Base-by-base conservation (phyloP, 139 green algal species). In the Marvania coccoides region DNA sequence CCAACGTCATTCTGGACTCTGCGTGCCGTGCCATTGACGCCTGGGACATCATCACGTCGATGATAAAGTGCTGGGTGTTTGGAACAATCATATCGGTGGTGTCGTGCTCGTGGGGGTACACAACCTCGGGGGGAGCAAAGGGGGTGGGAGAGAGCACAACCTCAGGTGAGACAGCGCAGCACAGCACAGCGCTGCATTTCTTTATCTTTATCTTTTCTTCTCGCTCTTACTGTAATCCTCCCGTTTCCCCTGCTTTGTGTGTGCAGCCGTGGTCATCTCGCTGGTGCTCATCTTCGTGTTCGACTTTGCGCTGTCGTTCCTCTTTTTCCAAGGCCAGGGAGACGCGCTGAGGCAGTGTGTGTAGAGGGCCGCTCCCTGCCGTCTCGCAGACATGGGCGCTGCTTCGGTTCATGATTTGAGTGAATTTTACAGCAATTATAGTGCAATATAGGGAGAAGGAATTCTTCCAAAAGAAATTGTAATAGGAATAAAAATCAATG, bases 81-180 rank as follows among this genome's bases (percentile, higher is more conserved):
- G 90, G 92, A 4, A 81, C 69, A 30, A 86, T 96, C 63, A 94
- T 97, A 48, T 77, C 85, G 10, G 80, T 85, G 63, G 87, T 94
- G 61, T 91, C 79, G 74, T 99, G 95, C 72, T 82, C 89, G 2
- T 99, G 94, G 92, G 95, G 95, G 29, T 95, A 92, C 77, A 99
- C 95, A 28, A 99, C 95, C 15, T 88, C 72, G 2, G 94, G 94
- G n/a, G 94, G 94, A 2, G 94, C 94, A 51, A 99, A 99, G 78
- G 94, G 95, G 6, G 95, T 99, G 30, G 95, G 95, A 23, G 91
- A 98, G 75, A 91, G 81, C 45, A 99, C 95, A 45, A 99, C 95
- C 13, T 90, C 81, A n/a, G n/a, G n/a, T 14, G n/a, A n/a, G n/a
- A n/a, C n/a, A n/a, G n/a, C n/a, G n/a, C n/a, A n/a, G n/a, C n/a